Conservation (phyloP, 441 rosid species). For the Melastoma candidum region DNA sequence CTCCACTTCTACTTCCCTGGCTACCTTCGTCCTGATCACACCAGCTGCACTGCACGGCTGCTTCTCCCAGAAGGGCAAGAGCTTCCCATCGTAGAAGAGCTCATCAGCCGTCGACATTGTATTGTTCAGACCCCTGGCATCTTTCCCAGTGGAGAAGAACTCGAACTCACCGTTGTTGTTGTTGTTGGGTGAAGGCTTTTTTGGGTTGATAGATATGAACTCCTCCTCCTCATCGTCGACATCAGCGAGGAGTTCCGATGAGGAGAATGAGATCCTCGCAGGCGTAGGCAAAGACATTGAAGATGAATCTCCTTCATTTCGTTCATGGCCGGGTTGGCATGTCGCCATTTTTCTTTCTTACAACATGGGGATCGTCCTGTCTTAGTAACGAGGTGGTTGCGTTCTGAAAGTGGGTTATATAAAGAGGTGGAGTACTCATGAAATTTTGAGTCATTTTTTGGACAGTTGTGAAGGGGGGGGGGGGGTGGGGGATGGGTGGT, state of each 20-base stretch:
- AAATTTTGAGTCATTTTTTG: too few species aligned
- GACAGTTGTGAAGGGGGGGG: too few species aligned
- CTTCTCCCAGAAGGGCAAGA: constrained; percentile 12
- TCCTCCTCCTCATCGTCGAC: background rate
- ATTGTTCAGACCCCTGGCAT: background rate
- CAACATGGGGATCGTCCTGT: too few species aligned
- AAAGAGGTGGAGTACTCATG: too few species aligned
- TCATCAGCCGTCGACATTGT: constrained; percentile 13
- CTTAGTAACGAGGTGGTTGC: too few species aligned
- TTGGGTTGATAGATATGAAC: constrained; percentile 12
- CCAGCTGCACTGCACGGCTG: background rate
- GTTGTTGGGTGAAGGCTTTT: background rate
- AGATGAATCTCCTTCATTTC: too few species aligned
- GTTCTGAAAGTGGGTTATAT: too few species aligned
- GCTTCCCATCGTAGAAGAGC: constrained; percentile 17
- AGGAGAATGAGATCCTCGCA: too few species aligned
- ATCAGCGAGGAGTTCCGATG: background rate
- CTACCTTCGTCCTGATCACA: constrained; percentile 1
- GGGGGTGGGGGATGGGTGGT: too few species aligned
- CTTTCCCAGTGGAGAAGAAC: constrained; percentile 5
- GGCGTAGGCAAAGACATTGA: too few species aligned
- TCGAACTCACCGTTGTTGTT: constrained; percentile 6
- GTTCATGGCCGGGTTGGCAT: too few species aligned
- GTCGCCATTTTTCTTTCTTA: too few species aligned
- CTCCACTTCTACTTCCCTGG: background rate